Conservation (phyloP, 495 filamentous ascomycete species). For the Daldinia loculata region DNA sequence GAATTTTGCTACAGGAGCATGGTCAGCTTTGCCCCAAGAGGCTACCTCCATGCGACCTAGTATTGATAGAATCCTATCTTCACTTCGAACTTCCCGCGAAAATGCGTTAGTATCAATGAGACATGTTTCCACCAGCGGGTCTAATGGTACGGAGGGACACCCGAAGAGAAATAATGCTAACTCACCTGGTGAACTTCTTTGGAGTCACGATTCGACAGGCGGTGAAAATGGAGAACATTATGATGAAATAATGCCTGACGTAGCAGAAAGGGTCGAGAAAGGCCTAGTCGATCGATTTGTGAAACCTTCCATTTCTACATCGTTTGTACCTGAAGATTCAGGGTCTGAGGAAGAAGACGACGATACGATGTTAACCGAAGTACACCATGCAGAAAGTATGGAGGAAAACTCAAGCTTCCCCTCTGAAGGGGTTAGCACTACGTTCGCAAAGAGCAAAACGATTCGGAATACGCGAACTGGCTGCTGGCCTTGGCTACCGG, state of each 20-base stretch:
- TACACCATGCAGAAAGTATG: neutral
- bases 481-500: slow-evolving; percentile 35
- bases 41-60: neutral
- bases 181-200: neutral
- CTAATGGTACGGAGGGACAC: neutral
- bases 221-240: neutral
- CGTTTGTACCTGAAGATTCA: slow-evolving; percentile 21
- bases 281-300: slow-evolving; percentile 21
- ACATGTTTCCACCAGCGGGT: neutral
- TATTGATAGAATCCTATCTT: slow-evolving; percentile 36
- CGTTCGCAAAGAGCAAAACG: slow-evolving; percentile 18
- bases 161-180: neutral
- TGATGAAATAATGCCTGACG: neutral
- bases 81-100: slow-evolving; percentile 22
- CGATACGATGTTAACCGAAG: slow-evolving; percentile 6
- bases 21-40: slow-evolving; percentile 34
- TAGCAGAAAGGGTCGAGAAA: neutral
- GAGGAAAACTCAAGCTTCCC: slow-evolving; percentile 10
- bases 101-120: slow-evolving; percentile 9
- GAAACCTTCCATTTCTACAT: slow-evolving; percentile 23
- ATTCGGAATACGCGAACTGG: slow-evolving; percentile 22
- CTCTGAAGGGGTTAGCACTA: neutral
- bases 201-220: neutral
- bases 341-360: slow-evolving; percentile 35
- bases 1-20: slow-evolving; percentile 40